Conservation (phyloP, 2,329 filamentous ascomycete species). For the Thielaviopsis euricoi region DNA sequence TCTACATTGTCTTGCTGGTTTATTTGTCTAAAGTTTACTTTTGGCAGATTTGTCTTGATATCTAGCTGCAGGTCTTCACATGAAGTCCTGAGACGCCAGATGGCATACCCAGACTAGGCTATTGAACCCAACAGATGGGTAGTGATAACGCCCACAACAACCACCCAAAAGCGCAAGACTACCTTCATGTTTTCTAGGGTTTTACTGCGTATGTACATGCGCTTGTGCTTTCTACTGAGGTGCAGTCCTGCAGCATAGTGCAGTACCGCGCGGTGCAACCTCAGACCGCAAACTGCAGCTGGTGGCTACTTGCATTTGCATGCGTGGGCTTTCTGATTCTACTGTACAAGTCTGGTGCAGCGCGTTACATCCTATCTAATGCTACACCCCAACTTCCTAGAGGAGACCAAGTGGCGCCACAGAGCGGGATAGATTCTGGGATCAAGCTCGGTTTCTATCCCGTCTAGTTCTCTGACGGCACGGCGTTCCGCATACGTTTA, state of each 20-base stretch:
- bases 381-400: too few species aligned
- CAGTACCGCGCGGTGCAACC: neutral
- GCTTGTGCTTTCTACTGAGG: neutral
- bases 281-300: neutral
- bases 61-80: neutral
- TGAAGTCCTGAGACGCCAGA: neutral
- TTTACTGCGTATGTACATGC: neutral
- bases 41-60: neutral
- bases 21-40: neutral
- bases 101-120: neutral
- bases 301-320: neutral
- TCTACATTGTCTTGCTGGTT: neutral
- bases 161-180: neutral
- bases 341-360: neutral
- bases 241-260: neutral
- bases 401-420: too few species aligned
- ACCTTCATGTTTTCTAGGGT: too few species aligned
- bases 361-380: neutral
- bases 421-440: too few species aligned
- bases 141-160: neutral
- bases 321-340: neutral
- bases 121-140: neutral
- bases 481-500: too few species aligned
- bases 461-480: too few species aligned
- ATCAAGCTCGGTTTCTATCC: too few species aligned